A percentile compares a stretch with the other conserved stretches of the same genome.
phyloP scores from a whole-genome alignment of 2,329 filamentous ascomycete species.

The Zelopaecilomyces penicillatus region DNA sequence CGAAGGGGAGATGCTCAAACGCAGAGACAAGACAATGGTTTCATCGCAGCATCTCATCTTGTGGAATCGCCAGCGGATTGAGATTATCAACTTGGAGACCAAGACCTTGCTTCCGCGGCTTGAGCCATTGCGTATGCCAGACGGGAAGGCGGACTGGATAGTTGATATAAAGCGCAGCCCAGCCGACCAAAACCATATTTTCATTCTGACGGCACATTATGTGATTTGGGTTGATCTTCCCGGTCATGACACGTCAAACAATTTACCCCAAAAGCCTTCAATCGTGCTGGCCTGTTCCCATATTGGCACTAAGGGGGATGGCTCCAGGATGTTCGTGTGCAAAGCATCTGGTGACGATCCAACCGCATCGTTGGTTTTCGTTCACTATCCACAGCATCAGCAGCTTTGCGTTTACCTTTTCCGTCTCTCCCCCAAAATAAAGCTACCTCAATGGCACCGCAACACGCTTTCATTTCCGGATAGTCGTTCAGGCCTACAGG shows the following conservation, averaged over 20 bases:
- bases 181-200: constrained; percentile 38
- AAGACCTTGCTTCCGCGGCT: constrained; percentile 19
- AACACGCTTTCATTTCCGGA: constrained; percentile 22
- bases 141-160: constrained; percentile 32
- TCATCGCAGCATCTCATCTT: constrained; percentile 20
- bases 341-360: constrained; percentile 14
- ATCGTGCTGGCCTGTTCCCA: constrained; percentile 23
- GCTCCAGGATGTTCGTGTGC: constrained; percentile 22
- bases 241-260: constrained; percentile 8
- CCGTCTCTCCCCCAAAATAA: constrained; percentile 11
- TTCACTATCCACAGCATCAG: constrained; percentile 23
- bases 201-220: constrained; percentile 48
- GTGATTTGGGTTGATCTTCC: constrained; percentile 41
- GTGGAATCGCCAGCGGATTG: constrained; percentile 28
- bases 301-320: constrained; percentile 16
- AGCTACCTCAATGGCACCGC: constrained; percentile 29
- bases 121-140: constrained; percentile 17
- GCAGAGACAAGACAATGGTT: background rate
- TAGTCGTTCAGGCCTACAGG: constrained; percentile 1
- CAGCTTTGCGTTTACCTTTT: constrained; percentile 31
- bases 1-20: constrained; percentile 14
- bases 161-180: constrained; percentile 47
- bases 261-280: constrained; percentile 10
- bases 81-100: constrained; percentile 28
- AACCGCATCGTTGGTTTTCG: constrained; percentile 22